phyloP scores from a whole-genome alignment of 495 filamentous ascomycete genomes.

The Aspergillus biplanus region DNA sequence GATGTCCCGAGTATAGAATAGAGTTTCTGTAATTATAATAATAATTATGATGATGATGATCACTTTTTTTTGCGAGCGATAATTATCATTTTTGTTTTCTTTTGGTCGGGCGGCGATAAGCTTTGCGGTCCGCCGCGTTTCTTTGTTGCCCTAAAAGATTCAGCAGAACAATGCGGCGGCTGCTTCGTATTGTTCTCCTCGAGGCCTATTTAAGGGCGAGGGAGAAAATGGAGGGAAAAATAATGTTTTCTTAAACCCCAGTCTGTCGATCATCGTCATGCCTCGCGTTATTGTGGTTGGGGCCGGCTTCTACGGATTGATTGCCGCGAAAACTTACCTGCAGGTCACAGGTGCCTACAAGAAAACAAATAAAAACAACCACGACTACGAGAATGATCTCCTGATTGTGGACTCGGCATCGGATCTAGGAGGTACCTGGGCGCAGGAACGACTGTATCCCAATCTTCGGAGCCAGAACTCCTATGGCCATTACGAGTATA shows the following conservation, averaged over 20 bases:
- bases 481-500: constrained; percentile 45
- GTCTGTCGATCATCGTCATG: constrained; percentile 3
- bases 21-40: too few species aligned
- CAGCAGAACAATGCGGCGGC: too few species aligned
- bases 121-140: too few species aligned
- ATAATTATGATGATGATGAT: too few species aligned
- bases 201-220: too few species aligned
- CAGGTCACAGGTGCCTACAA: constrained; percentile 39
- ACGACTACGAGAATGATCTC: constrained; percentile 12
- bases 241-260: too few species aligned
- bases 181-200: too few species aligned
- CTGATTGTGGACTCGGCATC: constrained; percentile 53
- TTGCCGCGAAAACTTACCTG: constrained; percentile 61
- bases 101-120: too few species aligned
- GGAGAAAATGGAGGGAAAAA: too few species aligned
- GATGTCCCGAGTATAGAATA: constrained; percentile 23
- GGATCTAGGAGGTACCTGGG: constrained; percentile 69
- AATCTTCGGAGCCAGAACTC: constrained; percentile 40
- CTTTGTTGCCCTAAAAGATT: too few species aligned
- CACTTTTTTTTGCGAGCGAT: too few species aligned
- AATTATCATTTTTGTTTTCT: too few species aligned
- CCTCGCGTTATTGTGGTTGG: constrained; percentile 9
- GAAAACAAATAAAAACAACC: neutral
- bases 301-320: constrained; percentile 53
- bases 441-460: constrained; percentile 60